These are phyloP conservation scores for Inonotus obliquus DNA, from an alignment of 1,284 basidiomycete genomes.

Conservation along the genomic window DNA sequence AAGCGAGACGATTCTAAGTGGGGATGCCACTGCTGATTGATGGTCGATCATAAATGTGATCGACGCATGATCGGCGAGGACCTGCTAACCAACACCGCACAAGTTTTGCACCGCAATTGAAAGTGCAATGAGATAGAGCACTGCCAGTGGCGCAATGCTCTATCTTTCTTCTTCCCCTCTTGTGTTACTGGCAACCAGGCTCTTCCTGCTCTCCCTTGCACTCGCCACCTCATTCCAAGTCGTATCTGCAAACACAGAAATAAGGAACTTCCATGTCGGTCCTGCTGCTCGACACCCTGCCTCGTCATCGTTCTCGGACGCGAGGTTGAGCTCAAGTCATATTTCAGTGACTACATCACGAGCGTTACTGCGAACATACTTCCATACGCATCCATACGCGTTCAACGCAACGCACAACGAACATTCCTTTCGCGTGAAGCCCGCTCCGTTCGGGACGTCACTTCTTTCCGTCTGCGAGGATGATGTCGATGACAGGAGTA, in stretches of 20 bases:
- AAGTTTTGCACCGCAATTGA: no score
- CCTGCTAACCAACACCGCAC: background rate
- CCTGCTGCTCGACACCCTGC: slow-evolving; percentile 25
- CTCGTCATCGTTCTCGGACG: no score
- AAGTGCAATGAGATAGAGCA: background rate
- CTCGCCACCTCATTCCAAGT: background rate
- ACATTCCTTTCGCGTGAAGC: slow-evolving; percentile 33
- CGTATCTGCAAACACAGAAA: slow-evolving; percentile 57
- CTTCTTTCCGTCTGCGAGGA: slow-evolving; percentile 31
- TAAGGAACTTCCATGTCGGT: slow-evolving; percentile 43
- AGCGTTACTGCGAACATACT: background rate
- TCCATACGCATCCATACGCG: background rate
- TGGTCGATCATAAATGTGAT: background rate
- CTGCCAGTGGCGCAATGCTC: background rate
- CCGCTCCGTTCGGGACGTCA: slow-evolving; percentile 40
- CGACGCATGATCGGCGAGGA: background rate
- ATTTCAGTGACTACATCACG: slow-evolving; percentile 22
- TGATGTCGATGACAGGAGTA: no score
- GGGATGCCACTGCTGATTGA: no score
- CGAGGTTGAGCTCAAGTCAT: no score
- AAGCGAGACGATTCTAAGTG: no score
- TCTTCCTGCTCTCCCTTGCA: background rate
- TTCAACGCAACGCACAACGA: slow-evolving; percentile 29
- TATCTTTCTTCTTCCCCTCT: background rate
- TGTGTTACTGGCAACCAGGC: background rate